A percentile compares a stretch with the other conserved stretches of the same genome.
Conservation (phyloP, 2,329 filamentous ascomycete genomes). For the Elsinoe fawcettii region DNA sequence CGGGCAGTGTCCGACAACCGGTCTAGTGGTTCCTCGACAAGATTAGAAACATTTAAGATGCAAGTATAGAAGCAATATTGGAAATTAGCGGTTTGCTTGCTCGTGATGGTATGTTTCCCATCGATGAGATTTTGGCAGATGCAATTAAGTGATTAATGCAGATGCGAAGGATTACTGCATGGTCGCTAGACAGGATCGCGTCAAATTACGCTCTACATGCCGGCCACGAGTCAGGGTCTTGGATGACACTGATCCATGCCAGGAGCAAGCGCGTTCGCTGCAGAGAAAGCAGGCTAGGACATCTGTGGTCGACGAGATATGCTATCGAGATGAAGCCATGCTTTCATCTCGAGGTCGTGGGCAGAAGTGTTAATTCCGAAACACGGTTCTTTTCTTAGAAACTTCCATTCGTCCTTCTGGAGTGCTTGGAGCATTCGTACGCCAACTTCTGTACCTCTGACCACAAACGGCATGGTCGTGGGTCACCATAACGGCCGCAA, state of each 20-base stretch:
- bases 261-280: too few species aligned
- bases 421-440: not conserved
- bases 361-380: not conserved
- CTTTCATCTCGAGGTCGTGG: not conserved
- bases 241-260: too few species aligned
- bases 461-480: not conserved
- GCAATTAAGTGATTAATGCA: not conserved
- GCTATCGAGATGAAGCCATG: not conserved
- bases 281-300: too few species aligned
- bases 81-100: not conserved
- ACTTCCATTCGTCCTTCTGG: not conserved
- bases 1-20: constrained; percentile 5
- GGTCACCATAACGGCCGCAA: not conserved
- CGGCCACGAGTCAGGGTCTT: too few species aligned
- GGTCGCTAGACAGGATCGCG: not conserved
- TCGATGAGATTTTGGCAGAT: not conserved
- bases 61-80: not conserved
- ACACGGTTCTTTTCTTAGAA: not conserved
- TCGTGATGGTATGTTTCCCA: not conserved
- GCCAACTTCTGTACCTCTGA: not conserved
- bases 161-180: not conserved
- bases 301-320: too few species aligned
- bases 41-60: not conserved
- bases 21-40: not conserved
- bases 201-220: not conserved